These are phyloP conservation scores for Talaromyces sp. DNA, from an alignment of 2,329 filamentous ascomycete species.

Conservation along the genomic window DNA sequence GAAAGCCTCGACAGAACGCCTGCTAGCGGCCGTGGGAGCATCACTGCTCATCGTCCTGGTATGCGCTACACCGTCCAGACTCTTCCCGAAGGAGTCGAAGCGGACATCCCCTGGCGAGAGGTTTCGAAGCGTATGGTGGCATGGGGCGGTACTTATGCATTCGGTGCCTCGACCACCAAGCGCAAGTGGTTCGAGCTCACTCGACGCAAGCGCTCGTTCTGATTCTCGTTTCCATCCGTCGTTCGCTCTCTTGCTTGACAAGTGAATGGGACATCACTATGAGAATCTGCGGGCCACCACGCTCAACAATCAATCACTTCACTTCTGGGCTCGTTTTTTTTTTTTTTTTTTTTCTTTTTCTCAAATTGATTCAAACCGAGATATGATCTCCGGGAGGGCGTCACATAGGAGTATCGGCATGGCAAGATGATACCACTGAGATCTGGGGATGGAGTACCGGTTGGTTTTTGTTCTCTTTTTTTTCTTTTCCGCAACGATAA, in stretches of 20 bases:
- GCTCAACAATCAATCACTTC: not conserved
- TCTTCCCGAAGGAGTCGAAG: slow-evolving; percentile 3
- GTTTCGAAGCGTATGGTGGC: slow-evolving; percentile 53
- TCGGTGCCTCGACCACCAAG: slow-evolving; percentile 60
- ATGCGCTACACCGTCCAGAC: not conserved
- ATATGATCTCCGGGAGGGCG: not conserved
- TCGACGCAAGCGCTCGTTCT: not conserved
- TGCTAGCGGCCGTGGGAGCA: not conserved
- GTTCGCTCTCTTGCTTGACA: not conserved
- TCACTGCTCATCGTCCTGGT: not conserved
- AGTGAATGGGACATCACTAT: not conserved
- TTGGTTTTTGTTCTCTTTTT: not conserved
- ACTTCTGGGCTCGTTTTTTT: not conserved
- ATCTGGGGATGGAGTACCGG: not conserved
- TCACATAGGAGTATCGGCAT: slow-evolving; percentile 2
- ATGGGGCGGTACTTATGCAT: slow-evolving; percentile 56
- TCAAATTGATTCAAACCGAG: not conserved
- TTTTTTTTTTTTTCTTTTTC: no score
- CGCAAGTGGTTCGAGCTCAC: slow-evolving; percentile 56
- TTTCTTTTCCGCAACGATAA: not conserved
- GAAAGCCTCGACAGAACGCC: not conserved
- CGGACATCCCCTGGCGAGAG: slow-evolving; percentile 54
- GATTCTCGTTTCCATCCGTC: not conserved
- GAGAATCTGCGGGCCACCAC: not conserved
- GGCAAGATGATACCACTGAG: not conserved